A percentile compares a stretch with the other conserved stretches of the same genome.
Evolutionary conservation across 108 stramenopile genomes (phyloP).

Genomic region (Fragilaria crotonensis): DNA sequence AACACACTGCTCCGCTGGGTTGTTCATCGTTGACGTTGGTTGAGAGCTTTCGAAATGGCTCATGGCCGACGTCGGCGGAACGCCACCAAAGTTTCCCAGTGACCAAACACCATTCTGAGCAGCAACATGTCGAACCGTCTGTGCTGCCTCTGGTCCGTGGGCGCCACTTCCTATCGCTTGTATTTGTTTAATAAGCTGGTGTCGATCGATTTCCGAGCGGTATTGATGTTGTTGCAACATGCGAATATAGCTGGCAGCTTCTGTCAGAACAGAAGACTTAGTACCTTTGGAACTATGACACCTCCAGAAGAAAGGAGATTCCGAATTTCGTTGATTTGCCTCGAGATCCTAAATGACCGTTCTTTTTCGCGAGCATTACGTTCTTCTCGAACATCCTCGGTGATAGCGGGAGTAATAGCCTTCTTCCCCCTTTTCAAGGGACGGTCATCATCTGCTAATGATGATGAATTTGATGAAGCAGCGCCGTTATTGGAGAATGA

Average conservation of each 20-base stretch:
- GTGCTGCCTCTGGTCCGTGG: conserved; percentile 66
- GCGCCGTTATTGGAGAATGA: no score
- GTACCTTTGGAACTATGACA: conserved; percentile 83
- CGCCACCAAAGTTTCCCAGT: conserved; percentile 58
- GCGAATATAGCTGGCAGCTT: conserved; percentile 85
- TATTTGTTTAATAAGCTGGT: conserved; percentile 70
- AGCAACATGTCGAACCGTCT: conserved; percentile 40
- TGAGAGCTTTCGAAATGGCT: no score
- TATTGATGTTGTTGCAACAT: conserved; percentile 79
- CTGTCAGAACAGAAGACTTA: conserved; percentile 78
- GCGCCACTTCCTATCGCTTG: conserved; percentile 73
- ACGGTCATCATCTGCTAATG: no score
- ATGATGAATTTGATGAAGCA: no score
- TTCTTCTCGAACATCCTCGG: conserved; percentile 60
- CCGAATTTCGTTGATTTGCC: conserved; percentile 76
- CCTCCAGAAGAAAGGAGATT: conserved; percentile 67
- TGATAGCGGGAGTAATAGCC: no score
- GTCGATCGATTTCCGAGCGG: conserved; percentile 65
- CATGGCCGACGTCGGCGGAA: conserved; percentile 47
- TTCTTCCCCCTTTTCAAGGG: not conserved
- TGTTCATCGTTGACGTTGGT: conserved; percentile 1
- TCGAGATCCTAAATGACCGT: conserved; percentile 76
- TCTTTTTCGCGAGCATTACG: conserved; percentile 85
- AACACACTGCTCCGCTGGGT: no score
- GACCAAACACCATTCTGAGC: conserved; percentile 66